Evolutionary conservation across 2,329 filamentous ascomycete species (phyloP).

Genomic region (Fusarium buharicum): DNA sequence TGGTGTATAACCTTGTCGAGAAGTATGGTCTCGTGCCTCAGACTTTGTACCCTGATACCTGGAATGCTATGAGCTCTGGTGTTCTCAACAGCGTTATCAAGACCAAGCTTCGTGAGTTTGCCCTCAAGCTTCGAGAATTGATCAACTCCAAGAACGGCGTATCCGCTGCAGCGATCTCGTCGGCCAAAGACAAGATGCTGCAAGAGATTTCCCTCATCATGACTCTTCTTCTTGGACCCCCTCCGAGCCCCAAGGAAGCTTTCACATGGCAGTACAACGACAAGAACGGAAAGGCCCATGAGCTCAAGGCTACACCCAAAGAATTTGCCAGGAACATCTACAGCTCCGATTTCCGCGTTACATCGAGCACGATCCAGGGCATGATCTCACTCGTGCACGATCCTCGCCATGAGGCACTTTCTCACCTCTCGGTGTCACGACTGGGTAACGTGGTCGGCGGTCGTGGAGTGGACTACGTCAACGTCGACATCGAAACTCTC

Average conservation of each 20-base stretch:
- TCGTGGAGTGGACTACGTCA: conserved; percentile 80
- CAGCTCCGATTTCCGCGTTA: conserved; percentile 67
- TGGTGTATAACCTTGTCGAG: conserved; percentile 84
- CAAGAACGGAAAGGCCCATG: conserved; percentile 70
- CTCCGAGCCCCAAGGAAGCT: conserved; percentile 72
- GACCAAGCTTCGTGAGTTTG: conserved; percentile 87
- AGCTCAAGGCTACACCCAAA: conserved; percentile 72
- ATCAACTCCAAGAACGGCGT: conserved; percentile 49
- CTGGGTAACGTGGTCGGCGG: conserved; percentile 86
- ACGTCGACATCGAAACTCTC: conserved; percentile 78
- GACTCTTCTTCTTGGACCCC: conserved; percentile 84
- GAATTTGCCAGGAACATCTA: conserved; percentile 77
- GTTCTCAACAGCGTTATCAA: conserved; percentile 80
- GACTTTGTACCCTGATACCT: conserved; percentile 81
- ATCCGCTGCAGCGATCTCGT: conserved; percentile 55
- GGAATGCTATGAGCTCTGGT: conserved; percentile 77
- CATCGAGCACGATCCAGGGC: conserved; percentile 68
- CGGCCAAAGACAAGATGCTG: conserved; percentile 77
- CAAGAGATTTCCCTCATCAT: conserved; percentile 82
- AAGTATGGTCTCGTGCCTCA: conserved; percentile 94
- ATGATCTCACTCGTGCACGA: conserved; percentile 89
- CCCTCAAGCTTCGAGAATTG: conserved; percentile 74
- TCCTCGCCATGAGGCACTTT: conserved; percentile 78
- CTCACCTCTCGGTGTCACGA: conserved; percentile 78
- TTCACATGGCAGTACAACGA: conserved; percentile 87